Evolutionary conservation across 1,284 basidiomycete genomes (phyloP), one percentile per base, ranked within the genome.

Genomic region (Neonothopanus nambi): DNA sequence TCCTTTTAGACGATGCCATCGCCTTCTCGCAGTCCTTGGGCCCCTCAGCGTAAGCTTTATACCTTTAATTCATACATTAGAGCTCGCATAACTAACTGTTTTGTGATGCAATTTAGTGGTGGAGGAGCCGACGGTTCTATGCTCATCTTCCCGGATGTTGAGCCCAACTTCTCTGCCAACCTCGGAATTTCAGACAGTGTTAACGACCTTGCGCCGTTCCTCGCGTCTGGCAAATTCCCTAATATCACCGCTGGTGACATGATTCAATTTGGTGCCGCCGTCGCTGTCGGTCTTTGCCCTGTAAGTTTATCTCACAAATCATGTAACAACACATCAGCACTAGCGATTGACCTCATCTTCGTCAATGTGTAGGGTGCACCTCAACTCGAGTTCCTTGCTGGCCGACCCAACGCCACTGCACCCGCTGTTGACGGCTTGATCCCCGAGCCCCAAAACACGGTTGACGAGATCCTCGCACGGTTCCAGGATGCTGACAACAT

Each of bases 101-200:
- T n/a, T n/a, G n/a, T n/a, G n/a, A 26, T 11, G 13, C 28, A 15
- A n/a, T 18, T 24, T 12, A 60, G 59, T 13, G 57, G 59, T 24
- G 57, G 57, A 33, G 59, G 59, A 12, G 59, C 59, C 9, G 59
- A 60, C 45, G 59, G 59, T 13, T 53, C 50, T 36, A 55, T 60
- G 54, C 43, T 60, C 28, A 38, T 58, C 8, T 60, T 60, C 53
- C 55, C 57, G 1, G 30, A 48, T 21, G 53, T 59, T n/a, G 59
- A 60, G 20, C 55, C 57, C 26, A 56, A 58, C 44, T 60, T 58
- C 55, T 15, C 43, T 1, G 59, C 57, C 1, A 60, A 55, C 20
- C 23, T 46, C 8, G 59, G 59, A 28, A 55, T 57, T 39, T 50
- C 51, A 21, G 57, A 55, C 26, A 57, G 52, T 28, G 59, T 60